These are phyloP conservation scores for Leccinum ochraceum DNA, from an alignment of 768 basidiomycete species.

Conservation along the genomic window DNA sequence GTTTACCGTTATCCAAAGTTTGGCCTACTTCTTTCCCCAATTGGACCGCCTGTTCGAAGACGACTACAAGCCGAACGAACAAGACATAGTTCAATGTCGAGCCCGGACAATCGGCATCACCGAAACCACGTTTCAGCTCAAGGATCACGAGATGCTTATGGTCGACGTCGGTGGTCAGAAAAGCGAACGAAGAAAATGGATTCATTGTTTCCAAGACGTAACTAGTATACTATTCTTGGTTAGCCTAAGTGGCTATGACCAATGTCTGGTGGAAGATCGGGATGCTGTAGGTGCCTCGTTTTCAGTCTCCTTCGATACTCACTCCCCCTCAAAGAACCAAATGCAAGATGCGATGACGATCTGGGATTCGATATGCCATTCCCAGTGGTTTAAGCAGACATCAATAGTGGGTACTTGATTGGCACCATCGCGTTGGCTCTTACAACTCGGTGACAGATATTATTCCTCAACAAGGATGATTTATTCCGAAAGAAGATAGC, in stretches of 20 bases:
- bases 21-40: constrained; percentile 75
- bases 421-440: constrained; percentile 2
- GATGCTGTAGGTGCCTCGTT: constrained; percentile 64
- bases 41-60: constrained; percentile 80
- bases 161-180: constrained; percentile 95
- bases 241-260: constrained; percentile 90
- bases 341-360: constrained; percentile 99
- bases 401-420: constrained; percentile 65
- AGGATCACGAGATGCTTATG: constrained; percentile 86
- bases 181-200: constrained; percentile 92
- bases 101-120: constrained; percentile 91
- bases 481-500: constrained; percentile 84
- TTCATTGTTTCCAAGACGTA: constrained; percentile 93
- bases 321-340: constrained; percentile 66
- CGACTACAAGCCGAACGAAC: constrained; percentile 71
- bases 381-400: constrained; percentile 94
- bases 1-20: constrained; percentile 37
- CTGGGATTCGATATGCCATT: constrained; percentile 98
- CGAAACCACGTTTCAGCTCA: constrained; percentile 79
- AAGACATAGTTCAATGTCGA: constrained; percentile 85
- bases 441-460: constrained; percentile 53
- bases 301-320: not conserved
- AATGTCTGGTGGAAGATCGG: constrained; percentile 90
- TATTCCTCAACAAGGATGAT: constrained; percentile 96
- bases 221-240: constrained; percentile 92